Base-by-base conservation (phyloP, 2,329 filamentous ascomycete genomes). In the Alternaria sp. region DNA sequence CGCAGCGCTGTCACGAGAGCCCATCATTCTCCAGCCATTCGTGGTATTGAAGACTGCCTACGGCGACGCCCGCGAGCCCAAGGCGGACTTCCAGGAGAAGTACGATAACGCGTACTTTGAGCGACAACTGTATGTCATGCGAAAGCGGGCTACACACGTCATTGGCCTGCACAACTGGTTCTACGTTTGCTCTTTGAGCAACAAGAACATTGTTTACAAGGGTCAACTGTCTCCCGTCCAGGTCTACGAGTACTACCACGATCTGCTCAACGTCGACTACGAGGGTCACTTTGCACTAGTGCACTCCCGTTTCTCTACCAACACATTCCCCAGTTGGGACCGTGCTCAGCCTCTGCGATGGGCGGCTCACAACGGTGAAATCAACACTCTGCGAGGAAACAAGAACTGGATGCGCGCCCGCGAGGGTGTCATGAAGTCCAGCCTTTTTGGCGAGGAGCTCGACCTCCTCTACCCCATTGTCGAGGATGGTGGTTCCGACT, bases 401-500 rank as follows among this genome's bases (percentile, higher is more conserved):
- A 98, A 98, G 87, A 98, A 98, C 83, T 98, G 95, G 95, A 98
- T 98, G 95, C 91, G 94, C 73, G 95, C 95, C 66, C 90, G 95
- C 77, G 95, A 98, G 83, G 95, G 95, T 81, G 90, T 97, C 69
- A 92, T 98, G 87, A 92, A 93, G 79, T 98, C 95, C 2, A 90
- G 94, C 69, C 86, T 97, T 58, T 98, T 98, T 79, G 93, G 93
- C 67, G 93, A 97, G 26, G 94, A 97, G 76, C 89, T 98, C 15
- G 93, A 97, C 81, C 83, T 86, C 73, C 88, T 98, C 61, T 97
- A 97, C 80, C 95, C 95, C 23, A 93, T 98, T 73, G 93, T 98
- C 57, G 95, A 98, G 82, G 94, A 97, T 76, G 95, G 95, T 72
- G 95, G 95, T 67, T 98, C 95, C 57, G 95, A 98, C 81, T 98